phyloP scores from a whole-genome alignment of 768 basidiomycete genomes.

The Crepidotus variabilis region DNA sequence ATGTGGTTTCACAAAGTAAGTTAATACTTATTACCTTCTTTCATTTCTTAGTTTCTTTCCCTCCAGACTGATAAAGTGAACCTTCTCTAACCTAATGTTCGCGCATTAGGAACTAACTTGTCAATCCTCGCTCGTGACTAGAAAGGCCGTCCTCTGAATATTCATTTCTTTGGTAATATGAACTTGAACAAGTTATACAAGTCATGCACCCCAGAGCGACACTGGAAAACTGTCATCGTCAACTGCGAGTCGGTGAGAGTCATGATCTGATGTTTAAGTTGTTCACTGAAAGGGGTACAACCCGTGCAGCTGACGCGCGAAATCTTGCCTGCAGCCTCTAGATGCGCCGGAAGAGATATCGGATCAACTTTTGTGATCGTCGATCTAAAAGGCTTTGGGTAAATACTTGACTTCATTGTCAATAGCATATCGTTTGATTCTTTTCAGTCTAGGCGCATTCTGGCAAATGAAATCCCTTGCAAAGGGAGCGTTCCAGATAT shows the following conservation, averaged over 20 bases:
- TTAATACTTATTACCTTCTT: not conserved
- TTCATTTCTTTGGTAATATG: conserved; percentile 60
- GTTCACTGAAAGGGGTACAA: not conserved
- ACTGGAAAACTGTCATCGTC: conserved; percentile 62
- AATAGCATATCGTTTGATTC: not conserved
- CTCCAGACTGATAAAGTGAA: conserved; percentile 66
- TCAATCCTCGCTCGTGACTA: conserved; percentile 17
- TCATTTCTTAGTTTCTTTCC: not conserved
- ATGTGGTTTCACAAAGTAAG: conserved; percentile 76
- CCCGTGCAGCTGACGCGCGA: conserved; percentile 48
- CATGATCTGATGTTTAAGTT: not conserved
- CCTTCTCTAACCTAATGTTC: conserved; percentile 2
- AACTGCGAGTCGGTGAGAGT: conserved; percentile 52
- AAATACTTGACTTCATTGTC: conserved; percentile 14
- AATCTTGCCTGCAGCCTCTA: conserved; percentile 60
- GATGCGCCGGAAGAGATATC: conserved; percentile 48
- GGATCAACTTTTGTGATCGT: conserved; percentile 59
- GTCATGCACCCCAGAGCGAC: conserved; percentile 52
- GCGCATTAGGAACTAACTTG: not conserved
- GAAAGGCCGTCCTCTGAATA: conserved; percentile 71
- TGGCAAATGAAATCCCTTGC: conserved; percentile 74
- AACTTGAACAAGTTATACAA: conserved; percentile 56
- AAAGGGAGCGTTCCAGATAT: conserved; percentile 63
- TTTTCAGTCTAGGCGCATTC: conserved; percentile 55
- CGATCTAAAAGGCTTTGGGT: conserved; percentile 72